These are phyloP conservation scores for Umbelopsis sp. DNA, from an alignment of 192 early-diverging fungal species.

Conservation along the genomic window DNA sequence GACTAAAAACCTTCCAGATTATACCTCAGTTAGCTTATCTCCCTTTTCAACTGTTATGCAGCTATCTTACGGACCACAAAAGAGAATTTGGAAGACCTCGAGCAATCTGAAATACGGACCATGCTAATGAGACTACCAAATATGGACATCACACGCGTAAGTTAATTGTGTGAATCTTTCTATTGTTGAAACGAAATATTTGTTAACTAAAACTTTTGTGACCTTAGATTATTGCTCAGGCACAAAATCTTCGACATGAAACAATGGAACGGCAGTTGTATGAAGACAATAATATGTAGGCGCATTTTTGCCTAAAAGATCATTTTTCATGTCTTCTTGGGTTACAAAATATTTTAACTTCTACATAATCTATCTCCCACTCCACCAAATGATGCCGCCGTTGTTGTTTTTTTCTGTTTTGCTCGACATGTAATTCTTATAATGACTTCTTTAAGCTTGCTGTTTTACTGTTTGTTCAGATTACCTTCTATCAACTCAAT, in stretches of 20 bases:
- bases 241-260: conserved; percentile 69
- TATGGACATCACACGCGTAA: conserved; percentile 67
- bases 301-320: neutral
- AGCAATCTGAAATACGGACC: conserved; percentile 88
- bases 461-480: too few relatives aligned
- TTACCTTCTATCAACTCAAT: too few relatives aligned
- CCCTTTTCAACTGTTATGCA: neutral
- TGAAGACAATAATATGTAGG: conserved; percentile 33
- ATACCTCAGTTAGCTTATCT: conserved; percentile 1
- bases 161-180: neutral
- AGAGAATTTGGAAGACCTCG: conserved; percentile 85
- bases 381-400: too few relatives aligned
- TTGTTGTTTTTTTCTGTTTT: too few relatives aligned
- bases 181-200: too few relatives aligned
- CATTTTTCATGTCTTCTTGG: too few relatives aligned
- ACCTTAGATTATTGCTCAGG: conserved; percentile 64
- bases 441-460: too few relatives aligned
- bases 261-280: conserved; percentile 63
- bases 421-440: too few relatives aligned
- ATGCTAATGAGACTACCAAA: conserved; percentile 77
- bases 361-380: too few relatives aligned
- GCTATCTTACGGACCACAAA: conserved; percentile 77
- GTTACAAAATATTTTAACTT: too few relatives aligned
- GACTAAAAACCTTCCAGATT: too few relatives aligned
- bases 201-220: neutral